phyloP scores from a whole-genome alignment of 306 rosid species.

The Cucurbita maxima region DNA sequence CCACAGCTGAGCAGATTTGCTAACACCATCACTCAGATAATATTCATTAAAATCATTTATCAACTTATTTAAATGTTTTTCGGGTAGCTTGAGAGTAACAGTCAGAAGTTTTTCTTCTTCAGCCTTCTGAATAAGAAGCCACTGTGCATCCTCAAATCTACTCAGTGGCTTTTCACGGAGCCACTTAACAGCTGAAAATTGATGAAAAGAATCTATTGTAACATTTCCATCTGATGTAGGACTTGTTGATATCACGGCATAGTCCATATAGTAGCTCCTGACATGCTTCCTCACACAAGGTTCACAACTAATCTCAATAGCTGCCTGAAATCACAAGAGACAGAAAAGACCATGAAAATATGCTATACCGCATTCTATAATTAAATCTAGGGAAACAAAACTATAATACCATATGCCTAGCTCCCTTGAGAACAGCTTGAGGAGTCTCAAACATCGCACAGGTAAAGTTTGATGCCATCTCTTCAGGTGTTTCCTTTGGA shows the following conservation, averaged over 20 bases:
- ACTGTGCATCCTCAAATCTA: slow-evolving; percentile 81
- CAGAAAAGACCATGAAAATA: neutral
- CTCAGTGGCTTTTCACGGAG: slow-evolving; percentile 72
- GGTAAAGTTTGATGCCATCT: slow-evolving; percentile 87
- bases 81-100: slow-evolving; percentile 81
- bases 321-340: slow-evolving; percentile 45
- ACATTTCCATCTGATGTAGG: slow-evolving; percentile 70
- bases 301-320: slow-evolving; percentile 97
- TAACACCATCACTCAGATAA: slow-evolving; percentile 90
- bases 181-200: slow-evolving; percentile 83
- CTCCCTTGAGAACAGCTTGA: slow-evolving; percentile 85
- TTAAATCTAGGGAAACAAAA: neutral
- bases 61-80: slow-evolving; percentile 54
- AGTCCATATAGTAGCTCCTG: slow-evolving; percentile 73
- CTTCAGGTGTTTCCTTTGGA: slow-evolving; percentile 94
- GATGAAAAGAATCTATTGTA: slow-evolving; percentile 79
- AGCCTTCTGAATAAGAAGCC: slow-evolving; percentile 96
- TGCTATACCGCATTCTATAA: neutral
- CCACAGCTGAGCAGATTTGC: slow-evolving; percentile 96
- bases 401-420: slow-evolving; percentile 75
- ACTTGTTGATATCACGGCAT: slow-evolving; percentile 67
- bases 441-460: slow-evolving; percentile 80
- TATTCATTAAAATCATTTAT: slow-evolving; percentile 67
- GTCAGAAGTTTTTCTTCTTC: slow-evolving; percentile 91
- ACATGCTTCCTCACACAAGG: slow-evolving; percentile 90